A percentile compares a stretch with the other conserved stretches of the same genome.
These are phyloP conservation scores for Turritis glabra DNA, from an alignment of 345 rosid species.

Conservation along the genomic window DNA sequence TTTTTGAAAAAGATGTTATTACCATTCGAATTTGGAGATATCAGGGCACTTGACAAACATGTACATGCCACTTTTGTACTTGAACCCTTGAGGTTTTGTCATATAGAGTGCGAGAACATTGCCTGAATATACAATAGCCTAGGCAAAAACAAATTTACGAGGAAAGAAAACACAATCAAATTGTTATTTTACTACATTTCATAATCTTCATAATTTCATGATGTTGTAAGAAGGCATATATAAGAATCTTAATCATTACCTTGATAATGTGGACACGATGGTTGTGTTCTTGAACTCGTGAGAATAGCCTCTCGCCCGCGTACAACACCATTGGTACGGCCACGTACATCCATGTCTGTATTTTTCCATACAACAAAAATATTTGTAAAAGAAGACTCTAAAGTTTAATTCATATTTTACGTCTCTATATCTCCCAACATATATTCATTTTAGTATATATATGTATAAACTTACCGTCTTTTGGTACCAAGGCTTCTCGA, in stretches of 20 bases:
- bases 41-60: constrained; percentile 86
- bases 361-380: background rate
- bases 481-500: constrained; percentile 58
- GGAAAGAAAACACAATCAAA: background rate
- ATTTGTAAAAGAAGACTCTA: background rate
- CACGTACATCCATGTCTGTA: constrained; percentile 94
- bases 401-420: background rate
- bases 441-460: background rate
- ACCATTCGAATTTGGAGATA: constrained; percentile 82
- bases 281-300: constrained; percentile 50
- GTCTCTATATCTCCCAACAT: background rate
- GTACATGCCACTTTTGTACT: constrained; percentile 92
- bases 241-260: constrained; percentile 39
- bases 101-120: constrained; percentile 85
- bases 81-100: constrained; percentile 77
- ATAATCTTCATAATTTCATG: background rate
- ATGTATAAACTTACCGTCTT: constrained; percentile 47
- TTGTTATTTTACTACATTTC: background rate
- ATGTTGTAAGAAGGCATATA: background rate
- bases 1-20: background rate
- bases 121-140: constrained; percentile 88
- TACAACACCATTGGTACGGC: constrained; percentile 56
- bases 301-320: constrained; percentile 54
- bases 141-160: constrained; percentile 7
- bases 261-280: constrained; percentile 67